Percentiles rank a stretch among this genome's conserved stretches.
phyloP scores from a whole-genome alignment of 148 eudicot species.

The Pouteria glomerata region DNA sequence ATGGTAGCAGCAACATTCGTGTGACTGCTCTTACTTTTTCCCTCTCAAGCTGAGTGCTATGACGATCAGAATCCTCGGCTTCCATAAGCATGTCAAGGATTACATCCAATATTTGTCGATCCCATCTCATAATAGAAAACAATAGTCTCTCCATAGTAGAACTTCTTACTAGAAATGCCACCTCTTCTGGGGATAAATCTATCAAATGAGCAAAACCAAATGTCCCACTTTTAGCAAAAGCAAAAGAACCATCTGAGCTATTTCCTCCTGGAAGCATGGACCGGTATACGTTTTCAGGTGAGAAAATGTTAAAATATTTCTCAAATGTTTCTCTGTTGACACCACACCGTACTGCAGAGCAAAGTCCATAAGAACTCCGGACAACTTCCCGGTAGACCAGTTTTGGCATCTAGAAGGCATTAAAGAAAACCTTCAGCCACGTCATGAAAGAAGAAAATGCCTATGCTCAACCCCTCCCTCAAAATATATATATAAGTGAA shows the following conservation, averaged over 20 bases:
- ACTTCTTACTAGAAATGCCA: constrained; percentile 62
- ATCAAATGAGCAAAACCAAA: constrained; percentile 79
- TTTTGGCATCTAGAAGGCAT: constrained; percentile 67
- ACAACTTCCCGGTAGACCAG: constrained; percentile 62
- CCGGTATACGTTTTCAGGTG: constrained; percentile 49
- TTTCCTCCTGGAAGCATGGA: constrained; percentile 44
- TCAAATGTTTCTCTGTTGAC: constrained; percentile 52
- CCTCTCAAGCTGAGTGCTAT: constrained; percentile 36
- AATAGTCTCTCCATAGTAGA: constrained; percentile 77
- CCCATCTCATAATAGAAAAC: constrained; percentile 58
- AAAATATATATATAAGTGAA: no score
- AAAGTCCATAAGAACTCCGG: constrained; percentile 30
- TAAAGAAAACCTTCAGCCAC: neutral
- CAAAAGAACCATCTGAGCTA: constrained; percentile 20
- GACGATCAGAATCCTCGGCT: constrained; percentile 41
- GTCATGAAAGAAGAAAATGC: neutral
- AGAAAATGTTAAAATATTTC: constrained; percentile 70
- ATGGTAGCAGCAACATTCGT: constrained; percentile 77
- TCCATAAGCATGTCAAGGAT: constrained; percentile 54
- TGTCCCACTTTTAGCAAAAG: constrained; percentile 42
- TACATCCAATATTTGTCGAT: constrained; percentile 43
- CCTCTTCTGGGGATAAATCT: constrained; percentile 78
- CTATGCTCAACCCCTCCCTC: no score
- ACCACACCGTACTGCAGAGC: constrained; percentile 39
- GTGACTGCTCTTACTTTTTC: constrained; percentile 84